Base-by-base conservation (phyloP, 2,329 filamentous ascomycete genomes). In the Talaromyces albobiverticillius region DNA sequence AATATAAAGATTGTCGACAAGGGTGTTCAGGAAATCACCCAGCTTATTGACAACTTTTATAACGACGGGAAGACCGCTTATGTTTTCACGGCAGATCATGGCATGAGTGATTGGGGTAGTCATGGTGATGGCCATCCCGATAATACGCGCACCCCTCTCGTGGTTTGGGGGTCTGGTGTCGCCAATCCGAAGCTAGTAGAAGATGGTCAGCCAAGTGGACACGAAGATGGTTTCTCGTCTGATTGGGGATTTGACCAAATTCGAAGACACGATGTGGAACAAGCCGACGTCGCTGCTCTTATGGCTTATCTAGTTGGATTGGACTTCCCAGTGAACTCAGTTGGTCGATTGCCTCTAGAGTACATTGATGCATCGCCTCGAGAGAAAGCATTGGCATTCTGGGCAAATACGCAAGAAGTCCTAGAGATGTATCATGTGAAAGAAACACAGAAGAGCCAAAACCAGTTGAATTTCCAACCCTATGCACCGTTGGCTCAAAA, bases 21-120 rank as follows among this genome's bases (percentile, higher is more conserved):
- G 62, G 94, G 94, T 2, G 88, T 99, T 1, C 80, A 88, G 70
- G 88, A 96, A 71, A 87, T 96, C 47, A 87, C 88, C 0, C 80
- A 88, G 59, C 68, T 96, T 51, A 86, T 96, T 47, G 84, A 95
- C 32, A 82, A 87, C 11, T 99, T 97, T 68, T 99, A 96, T 64
- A 80, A 76, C 4, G 87, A 91, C 62, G 83, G 84, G 59, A 86
- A 94, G 70, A 97, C 94, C 0, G 90, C 95, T 0, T 99, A 93
- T 68, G 84, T 99, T 14, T 99, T 99, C 68, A 99, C 95, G 1
- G 94, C 94, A 7, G 94, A 99, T 67, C 94, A 99, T 70, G 94
- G 94, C 16, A 99, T 99, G 94, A 97, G 90, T 66, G 94, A 99
- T 71, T 96, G 89, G 87, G 94, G 95, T n/a, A 97, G 92, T 63